These are phyloP conservation scores for Neonectria magnoliae DNA, from an alignment of 2,329 filamentous ascomycete species.

Conservation along the genomic window DNA sequence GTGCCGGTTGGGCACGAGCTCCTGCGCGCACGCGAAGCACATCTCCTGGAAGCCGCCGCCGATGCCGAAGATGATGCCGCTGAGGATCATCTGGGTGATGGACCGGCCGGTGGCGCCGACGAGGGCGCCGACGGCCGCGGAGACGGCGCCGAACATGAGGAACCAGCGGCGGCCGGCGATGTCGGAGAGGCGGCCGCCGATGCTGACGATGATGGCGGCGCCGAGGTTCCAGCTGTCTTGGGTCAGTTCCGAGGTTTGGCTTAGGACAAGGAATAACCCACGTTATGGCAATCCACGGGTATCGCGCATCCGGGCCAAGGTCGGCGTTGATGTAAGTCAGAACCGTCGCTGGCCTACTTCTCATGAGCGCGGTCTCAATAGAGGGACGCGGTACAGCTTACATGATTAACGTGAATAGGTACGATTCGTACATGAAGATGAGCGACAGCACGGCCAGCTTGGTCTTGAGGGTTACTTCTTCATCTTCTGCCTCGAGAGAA, in stretches of 20 bases:
- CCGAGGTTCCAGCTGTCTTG: constrained; percentile 37
- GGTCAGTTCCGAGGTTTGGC: neutral
- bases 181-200: constrained; percentile 49
- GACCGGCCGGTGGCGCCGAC: constrained; percentile 50
- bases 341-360: constrained; percentile 41
- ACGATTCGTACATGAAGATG: constrained; percentile 35
- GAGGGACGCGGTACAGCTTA: constrained; percentile 8
- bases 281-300: constrained; percentile 47
- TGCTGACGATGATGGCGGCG: constrained; percentile 45
- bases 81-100: constrained; percentile 52
- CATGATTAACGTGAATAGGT: constrained; percentile 34
- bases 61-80: constrained; percentile 50
- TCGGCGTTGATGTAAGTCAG: constrained; percentile 48
- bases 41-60: constrained; percentile 53
- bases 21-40: constrained; percentile 48
- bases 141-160: constrained; percentile 46
- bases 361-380: neutral
- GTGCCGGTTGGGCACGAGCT: constrained; percentile 45
- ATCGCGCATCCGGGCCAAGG: constrained; percentile 46
- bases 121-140: constrained; percentile 49
- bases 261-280: constrained; percentile 2
- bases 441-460: constrained; percentile 33
- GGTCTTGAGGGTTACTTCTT: constrained; percentile 30
- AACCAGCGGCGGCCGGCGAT: constrained; percentile 52
- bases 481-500: constrained; percentile 1